Base-by-base conservation (phyloP, 2,329 filamentous ascomycete species). In the Fusarium sp. region DNA sequence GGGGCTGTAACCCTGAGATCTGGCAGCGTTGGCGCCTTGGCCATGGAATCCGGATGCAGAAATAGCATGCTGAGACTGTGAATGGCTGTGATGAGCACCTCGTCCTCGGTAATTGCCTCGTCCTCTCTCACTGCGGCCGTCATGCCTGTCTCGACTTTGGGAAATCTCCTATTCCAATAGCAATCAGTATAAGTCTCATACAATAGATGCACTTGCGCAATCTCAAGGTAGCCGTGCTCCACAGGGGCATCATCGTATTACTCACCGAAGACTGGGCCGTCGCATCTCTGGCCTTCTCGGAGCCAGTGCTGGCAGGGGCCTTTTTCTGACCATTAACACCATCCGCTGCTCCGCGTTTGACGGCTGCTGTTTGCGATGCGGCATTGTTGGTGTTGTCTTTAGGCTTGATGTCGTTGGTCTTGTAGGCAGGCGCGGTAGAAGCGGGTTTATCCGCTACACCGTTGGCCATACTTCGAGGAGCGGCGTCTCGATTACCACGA, bases 271-370 rank as follows among this genome's bases (percentile, higher is more conserved):
- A 73, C 24, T 80, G 73, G 53, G 83, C 79, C 8, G 77, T 73
- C 11, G 78, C 64, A 30, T 85, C 82, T 77, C 86, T 89, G n/a
- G 78, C 67, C 75, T 85, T 83, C 39, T 87, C 86, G 36, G 77
- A 63, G 35, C 72, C 69, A 42, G 81, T 45, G 38, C 77, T 81
- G 45, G 79, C 72, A 4, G 83, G 73, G 10, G 82, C 66, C 80
- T 88, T 90, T 69, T 86, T 86, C 69, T 84, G 82, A 44, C 80
- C 67, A 38, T 75, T 78, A 14, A 81, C 75, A 6, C 76, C 79
- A 66, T 89, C 88, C 22, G 83, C 72, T 2, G 85, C 83, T 24
- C 79, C 80, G 51, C 86, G 86, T 80, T 89, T 90, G 44, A 82
- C 78, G 6, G 82, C 65, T 12, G 83, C 77, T 12, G 83, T 76